Conservation (phyloP, 73 alveolate species). For the Tetrahymena elliotti region DNA sequence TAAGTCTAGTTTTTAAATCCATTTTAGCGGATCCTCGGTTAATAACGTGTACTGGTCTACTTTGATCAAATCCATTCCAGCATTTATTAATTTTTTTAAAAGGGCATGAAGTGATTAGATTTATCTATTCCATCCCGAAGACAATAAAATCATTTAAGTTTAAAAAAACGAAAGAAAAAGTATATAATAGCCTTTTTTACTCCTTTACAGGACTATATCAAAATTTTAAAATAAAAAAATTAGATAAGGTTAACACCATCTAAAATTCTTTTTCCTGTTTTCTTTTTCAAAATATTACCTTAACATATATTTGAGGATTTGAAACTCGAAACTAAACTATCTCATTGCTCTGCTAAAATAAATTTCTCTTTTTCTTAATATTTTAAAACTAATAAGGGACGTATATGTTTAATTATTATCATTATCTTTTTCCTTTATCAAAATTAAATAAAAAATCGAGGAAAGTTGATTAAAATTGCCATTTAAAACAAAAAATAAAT, state of each 20-base stretch:
- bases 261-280: neutral
- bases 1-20: neutral
- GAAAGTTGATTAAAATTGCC: neutral
- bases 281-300: neutral
- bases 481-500: neutral
- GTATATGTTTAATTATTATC: neutral
- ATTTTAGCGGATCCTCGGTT: neutral
- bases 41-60: neutral
- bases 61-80: neutral
- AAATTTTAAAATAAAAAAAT: neutral
- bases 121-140: neutral
- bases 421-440: neutral
- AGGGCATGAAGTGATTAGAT: neutral
- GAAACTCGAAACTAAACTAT: neutral
- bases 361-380: neutral
- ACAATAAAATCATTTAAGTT: neutral
- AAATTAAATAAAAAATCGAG: neutral
- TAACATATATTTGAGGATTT: neutral
- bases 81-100: neutral
- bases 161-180: neutral
- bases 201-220: neutral
- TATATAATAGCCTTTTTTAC: neutral
- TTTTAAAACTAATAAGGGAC: neutral
- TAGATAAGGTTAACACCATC: neutral
- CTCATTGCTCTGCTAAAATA: neutral